Evolutionary conservation across 306 rosid genomes (phyloP).

Genomic region (Rosa lucieae): DNA sequence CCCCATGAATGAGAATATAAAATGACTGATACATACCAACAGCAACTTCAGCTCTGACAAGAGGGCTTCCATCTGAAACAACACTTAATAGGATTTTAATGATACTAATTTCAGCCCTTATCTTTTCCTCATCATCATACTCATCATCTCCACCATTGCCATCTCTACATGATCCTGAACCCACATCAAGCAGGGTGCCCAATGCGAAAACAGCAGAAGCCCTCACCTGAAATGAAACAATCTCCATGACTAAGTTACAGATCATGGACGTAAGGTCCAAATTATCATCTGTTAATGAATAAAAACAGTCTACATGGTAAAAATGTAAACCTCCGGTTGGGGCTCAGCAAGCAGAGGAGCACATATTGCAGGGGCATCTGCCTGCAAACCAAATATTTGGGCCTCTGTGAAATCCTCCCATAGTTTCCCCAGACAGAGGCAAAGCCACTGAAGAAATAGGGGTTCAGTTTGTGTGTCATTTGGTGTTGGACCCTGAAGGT

Average conservation of each 20-base stretch:
- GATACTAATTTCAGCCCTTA: constrained; percentile 81
- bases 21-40: constrained; percentile 72
- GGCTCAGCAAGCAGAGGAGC: constrained; percentile 73
- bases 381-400: constrained; percentile 76
- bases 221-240: constrained; percentile 75
- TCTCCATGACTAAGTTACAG: background rate
- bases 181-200: constrained; percentile 91
- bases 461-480: constrained; percentile 85
- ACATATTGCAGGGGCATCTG: constrained; percentile 71
- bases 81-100: constrained; percentile 71
- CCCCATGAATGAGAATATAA: constrained; percentile 18
- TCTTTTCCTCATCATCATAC: constrained; percentile 83
- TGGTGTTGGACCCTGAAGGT: constrained; percentile 84
- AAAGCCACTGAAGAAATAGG: constrained; percentile 96
- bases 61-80: constrained; percentile 96
- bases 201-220: constrained; percentile 94
- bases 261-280: constrained; percentile 9
- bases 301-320: constrained; percentile 16
- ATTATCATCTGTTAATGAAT: constrained; percentile 8
- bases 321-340: constrained; percentile 82
- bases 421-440: constrained; percentile 94
- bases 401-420: constrained; percentile 93
- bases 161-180: constrained; percentile 64
- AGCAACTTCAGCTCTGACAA: constrained; percentile 97
- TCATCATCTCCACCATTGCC: constrained; percentile 81